Base-by-base conservation (phyloP, 345 rosid genomes). In the Eucalyptus dawsonii region DNA sequence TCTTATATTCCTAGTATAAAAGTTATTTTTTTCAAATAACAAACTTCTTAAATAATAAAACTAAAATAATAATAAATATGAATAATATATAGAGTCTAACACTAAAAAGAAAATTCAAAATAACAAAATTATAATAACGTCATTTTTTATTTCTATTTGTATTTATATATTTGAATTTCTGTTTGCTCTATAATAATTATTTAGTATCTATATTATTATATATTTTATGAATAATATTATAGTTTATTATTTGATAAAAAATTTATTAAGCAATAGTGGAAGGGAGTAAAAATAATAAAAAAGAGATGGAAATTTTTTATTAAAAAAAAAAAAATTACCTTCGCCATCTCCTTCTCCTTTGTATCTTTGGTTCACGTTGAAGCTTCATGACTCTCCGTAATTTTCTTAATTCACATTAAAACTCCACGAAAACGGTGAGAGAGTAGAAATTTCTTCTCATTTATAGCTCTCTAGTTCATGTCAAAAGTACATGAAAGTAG, bases 401-500 rank as follows among this genome's bases (percentile, higher is more conserved):
- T 56, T 56, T 56, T 56, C 13, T 56, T 24, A 56, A 25, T 56
- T 54, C 5, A 54, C 1, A 1, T 2, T 54, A 54, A 54, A 54
- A 9, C 27, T 22, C 27, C 60, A 54, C 1, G 0, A 21, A 54
- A 21, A 22, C 1, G 3, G 12, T 1, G 25, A 4, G 27, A 54
- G 17, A 54, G 3, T 54, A 54, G 60, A 54, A 54, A 54, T 21
- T 54, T 54, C 27, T 22, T 54, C 60, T 8, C 27, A 11, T 21
- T 21, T 4, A 24, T 56, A 24, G 62, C 62, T 56, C 62, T 56
- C 6, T 0, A 24, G 29, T 24, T 24, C 62, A 24, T 9, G 62
- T 24, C 14, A 56, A 56, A 56, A 56, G 14, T 56, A 56, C 29
- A 56, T 25, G 29, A 56, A 56, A 56, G 62, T 25, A 56, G 29